Evolutionary conservation across 176 grass and related monocot genomes (phyloP), one percentile per base, ranked within the genome.

Genomic region (Musa troglodytarum): DNA sequence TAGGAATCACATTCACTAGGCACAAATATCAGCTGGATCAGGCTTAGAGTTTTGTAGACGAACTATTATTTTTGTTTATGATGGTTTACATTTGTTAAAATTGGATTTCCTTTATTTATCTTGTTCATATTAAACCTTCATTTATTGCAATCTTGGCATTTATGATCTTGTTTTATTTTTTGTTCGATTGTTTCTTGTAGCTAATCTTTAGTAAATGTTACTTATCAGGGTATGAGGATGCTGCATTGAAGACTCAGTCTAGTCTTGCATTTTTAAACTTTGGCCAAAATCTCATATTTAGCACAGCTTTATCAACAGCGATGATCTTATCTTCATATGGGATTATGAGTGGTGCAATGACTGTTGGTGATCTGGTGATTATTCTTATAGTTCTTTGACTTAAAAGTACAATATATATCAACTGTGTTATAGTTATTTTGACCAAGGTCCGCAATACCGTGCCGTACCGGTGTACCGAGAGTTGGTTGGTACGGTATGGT

Each of bases 301-400:
- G 95, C 76, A 82, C 86, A 2, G 82, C 95, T 65, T 89, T 98
- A 73, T 93, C 95, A 25, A 70, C 95, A 52, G 90, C 95, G 65
- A 98, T 98, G 95, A 90, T 93, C 84, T 88, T 98, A 81, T 89
- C 86, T 70, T 93, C 95, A 77, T 98, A 89, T 86, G 95, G 95
- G 86, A 82, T 98, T 70, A 98, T 93, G 88, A 93, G 84, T 82
- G 90, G 90, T 58, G 90, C 95, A 86, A 87, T 98, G 78, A 93
- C 90, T 83, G 88, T 98, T 53, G 95, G 95, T 74, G 95, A 98
- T 72, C 85, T 98, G 95, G 95, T 98, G 91, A 93, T 54, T 86
- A 56, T 63, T 79, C 75, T 70, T 76, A 20, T 64, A 53, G 73
- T 76, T 65, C 58, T 13, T 81, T 76, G 43, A 34, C 43, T 5